These are phyloP conservation scores for Mucor saturninus DNA, from an alignment of 371 early-diverging fungal species.

Conservation along the genomic window DNA sequence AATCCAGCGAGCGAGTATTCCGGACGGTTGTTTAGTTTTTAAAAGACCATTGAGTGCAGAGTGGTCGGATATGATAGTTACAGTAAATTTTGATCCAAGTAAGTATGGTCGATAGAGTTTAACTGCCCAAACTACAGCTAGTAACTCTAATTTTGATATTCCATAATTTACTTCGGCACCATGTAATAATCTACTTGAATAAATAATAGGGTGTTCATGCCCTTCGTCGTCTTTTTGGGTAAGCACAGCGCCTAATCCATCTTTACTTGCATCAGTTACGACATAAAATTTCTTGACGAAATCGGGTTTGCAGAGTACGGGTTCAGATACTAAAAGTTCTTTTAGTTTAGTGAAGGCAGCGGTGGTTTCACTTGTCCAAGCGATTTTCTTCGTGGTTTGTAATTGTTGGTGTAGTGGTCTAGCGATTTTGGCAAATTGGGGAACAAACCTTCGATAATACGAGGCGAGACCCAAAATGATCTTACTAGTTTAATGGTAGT, in stretches of 20 bases:
- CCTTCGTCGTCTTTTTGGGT: not conserved
- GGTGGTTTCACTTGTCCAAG: not conserved
- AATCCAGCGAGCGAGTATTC: not conserved
- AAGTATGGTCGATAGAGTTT: conserved; percentile 2
- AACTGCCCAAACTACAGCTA: conserved; percentile 6
- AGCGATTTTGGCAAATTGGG: conserved; percentile 3
- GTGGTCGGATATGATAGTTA: not conserved
- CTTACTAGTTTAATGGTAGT: conserved; percentile 1
- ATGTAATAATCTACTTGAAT: not conserved
- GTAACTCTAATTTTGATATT: not conserved
- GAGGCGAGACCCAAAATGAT: conserved; percentile 3
- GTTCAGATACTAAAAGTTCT: not conserved
- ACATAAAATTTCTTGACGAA: not conserved
- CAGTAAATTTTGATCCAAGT: not conserved
- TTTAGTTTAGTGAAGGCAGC: not conserved
- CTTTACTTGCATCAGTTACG: not conserved
- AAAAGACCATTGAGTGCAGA: not conserved
- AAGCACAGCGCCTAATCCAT: not conserved
- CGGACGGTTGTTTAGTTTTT: not conserved
- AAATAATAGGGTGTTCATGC: not conserved
- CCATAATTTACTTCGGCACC: not conserved
- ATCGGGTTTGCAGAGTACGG: not conserved
- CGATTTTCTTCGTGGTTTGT: not conserved
- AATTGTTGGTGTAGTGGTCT: conserved; percentile 3
- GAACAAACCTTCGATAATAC: not conserved